These are phyloP conservation scores for Tylopilus sp. DNA, from an alignment of 1,284 basidiomycete species.

Conservation along the genomic window DNA sequence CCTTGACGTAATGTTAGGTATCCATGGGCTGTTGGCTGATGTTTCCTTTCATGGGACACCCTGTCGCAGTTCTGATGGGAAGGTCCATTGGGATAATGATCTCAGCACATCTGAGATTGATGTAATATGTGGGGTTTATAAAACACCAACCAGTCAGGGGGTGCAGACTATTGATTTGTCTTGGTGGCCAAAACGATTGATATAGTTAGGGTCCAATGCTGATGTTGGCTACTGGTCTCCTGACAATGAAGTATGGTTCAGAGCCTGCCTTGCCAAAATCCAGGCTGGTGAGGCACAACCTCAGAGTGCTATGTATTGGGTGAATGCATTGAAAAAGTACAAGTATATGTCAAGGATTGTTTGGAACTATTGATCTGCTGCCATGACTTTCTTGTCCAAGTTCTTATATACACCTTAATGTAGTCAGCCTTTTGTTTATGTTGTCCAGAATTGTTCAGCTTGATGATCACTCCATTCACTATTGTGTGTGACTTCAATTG, in stretches of 20 bases:
- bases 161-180: not conserved
- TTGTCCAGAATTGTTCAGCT: no score
- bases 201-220: not conserved
- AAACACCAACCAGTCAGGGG: not conserved
- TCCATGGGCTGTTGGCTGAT: not conserved
- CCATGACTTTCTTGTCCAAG: not conserved
- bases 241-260: not conserved
- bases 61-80: not conserved
- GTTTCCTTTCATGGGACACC: not conserved
- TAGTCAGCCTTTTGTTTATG: no score
- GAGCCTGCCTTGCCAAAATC: not conserved
- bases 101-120: not conserved
- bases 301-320: no score
- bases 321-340: not conserved
- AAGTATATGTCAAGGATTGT: not conserved
- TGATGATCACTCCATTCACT: no score
- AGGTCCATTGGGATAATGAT: not conserved
- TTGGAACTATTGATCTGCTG: not conserved
- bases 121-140: not conserved
- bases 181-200: not conserved
- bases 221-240: not conserved
- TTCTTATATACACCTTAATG: no score
- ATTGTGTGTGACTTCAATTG: no score
- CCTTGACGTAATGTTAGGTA: not conserved
- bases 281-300: not conserved